Evolutionary conservation across 352 stramenopile genomes (phyloP).

Genomic region (Achlya hypogyna): DNA sequence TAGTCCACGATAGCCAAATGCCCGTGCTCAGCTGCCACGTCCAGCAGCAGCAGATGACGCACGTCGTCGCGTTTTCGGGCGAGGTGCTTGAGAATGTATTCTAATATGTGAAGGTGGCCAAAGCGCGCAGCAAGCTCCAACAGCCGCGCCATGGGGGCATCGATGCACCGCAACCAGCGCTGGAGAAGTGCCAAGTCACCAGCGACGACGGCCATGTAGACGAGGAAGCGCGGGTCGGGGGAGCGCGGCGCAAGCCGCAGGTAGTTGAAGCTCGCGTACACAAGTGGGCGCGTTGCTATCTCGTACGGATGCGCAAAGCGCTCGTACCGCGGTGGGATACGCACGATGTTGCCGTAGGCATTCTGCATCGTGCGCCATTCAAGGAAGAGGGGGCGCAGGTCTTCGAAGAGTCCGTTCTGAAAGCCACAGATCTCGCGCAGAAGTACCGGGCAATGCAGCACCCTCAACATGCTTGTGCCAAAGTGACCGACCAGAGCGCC

Average conservation of each 20-base stretch:
- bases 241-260: neutral
- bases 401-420: neutral
- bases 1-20: neutral
- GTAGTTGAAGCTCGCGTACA: neutral
- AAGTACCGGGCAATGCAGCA: neutral
- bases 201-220: neutral
- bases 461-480: neutral
- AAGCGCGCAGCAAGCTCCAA: neutral
- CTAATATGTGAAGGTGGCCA: neutral
- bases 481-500: no score
- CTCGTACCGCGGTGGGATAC: neutral
- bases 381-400: neutral
- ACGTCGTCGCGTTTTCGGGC: neutral
- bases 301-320: neutral
- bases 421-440: neutral
- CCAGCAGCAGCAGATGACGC: neutral
- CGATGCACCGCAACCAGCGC: neutral
- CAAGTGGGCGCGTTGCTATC: neutral
- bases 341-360: neutral
- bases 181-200: neutral
- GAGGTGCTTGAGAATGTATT: neutral
- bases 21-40: neutral
- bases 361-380: neutral
- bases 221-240: neutral
- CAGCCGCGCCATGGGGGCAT: neutral